These are phyloP conservation scores for Abelmoschus esculentus DNA, from an alignment of 345 rosid species.

Conservation along the genomic window DNA sequence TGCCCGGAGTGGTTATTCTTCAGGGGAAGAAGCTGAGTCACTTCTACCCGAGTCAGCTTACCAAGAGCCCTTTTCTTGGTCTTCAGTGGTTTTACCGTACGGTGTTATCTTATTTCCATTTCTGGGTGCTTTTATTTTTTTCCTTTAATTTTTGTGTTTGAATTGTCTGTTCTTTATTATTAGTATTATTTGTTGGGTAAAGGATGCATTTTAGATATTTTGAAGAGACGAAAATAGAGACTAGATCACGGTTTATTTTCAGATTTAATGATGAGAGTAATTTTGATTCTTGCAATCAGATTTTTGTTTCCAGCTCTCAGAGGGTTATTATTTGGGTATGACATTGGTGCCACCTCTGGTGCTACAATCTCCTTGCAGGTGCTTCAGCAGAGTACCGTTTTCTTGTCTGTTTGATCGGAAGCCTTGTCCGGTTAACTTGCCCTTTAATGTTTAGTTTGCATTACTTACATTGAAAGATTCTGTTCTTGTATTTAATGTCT, in stretches of 20 bases:
- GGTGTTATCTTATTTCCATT: slow-evolving; percentile 20
- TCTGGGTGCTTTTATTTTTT: not conserved
- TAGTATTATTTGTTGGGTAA: not conserved
- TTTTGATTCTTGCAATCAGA: slow-evolving; percentile 32
- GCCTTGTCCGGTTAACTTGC: not conserved
- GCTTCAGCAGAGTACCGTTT: not conserved
- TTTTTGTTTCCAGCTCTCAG: slow-evolving; percentile 90
- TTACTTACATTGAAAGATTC: not conserved
- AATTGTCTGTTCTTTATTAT: not conserved
- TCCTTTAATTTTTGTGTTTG: not conserved
- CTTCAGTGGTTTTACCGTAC: slow-evolving; percentile 83
- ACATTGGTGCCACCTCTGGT: slow-evolving; percentile 96
- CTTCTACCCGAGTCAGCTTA: slow-evolving; percentile 28
- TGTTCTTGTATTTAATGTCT: slow-evolving; percentile 14
- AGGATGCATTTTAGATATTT: slow-evolving; percentile 1
- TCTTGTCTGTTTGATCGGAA: not conserved
- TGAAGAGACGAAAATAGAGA: not conserved
- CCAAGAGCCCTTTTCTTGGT: slow-evolving; percentile 72
- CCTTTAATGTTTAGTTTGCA: not conserved
- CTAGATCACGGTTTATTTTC: not conserved
- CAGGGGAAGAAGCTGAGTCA: slow-evolving; percentile 49
- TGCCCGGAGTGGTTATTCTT: slow-evolving; percentile 36
- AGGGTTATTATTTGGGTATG: slow-evolving; percentile 86
- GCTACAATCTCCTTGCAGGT: slow-evolving; percentile 89
- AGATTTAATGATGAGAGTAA: not conserved